Base-by-base conservation (phyloP, 2,329 filamentous ascomycete genomes). In the Thermothelomyces thermophilus region DNA sequence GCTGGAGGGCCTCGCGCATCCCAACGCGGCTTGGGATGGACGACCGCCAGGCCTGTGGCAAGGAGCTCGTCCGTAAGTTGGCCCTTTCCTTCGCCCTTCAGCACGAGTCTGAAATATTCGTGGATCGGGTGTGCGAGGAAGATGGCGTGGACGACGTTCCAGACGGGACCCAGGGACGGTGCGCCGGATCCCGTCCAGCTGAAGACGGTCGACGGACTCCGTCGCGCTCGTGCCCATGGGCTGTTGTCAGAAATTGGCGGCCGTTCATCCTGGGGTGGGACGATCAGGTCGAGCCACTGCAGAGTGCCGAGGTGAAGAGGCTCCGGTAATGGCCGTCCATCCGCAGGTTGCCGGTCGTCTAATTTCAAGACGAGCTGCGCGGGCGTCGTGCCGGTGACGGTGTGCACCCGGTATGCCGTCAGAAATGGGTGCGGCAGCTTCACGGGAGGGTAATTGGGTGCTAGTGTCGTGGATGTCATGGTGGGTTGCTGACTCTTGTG, bases 151-250 rank as follows among this genome's bases (percentile, higher is more conserved):
- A 74, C 61, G 14, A 75, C 65, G 31, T 79, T 67, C 76, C 76
- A 79, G 20, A 70, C 65, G 58, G 77, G 74, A 2, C 66, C 74
- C 17, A 74, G 62, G 0, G 70, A 70, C 0, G 75, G 75, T 3
- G 68, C 54, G 14, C 64, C 58, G 2, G 58, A 54, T 17, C 61
- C 65, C 14, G 69, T 66, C 75, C 75, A 79, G 40, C 62, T 58
- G 41, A 75, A 58, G 16, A 62, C 63, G 41, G 71, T 70, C 53
- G 67, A 67, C 1, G 76, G 76, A 5, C 73, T 73, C 46, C 75
- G 72, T 36, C 75, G 70, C 17, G 75, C 70, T 17, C 76, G 70
- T 6, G 72, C 76, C 75, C 75, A 79, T 41, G 74, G 65, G 46
- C 72, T 75, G 64, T 79, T 79, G 64, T 77, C 74, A 42, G 73